A percentile compares a stretch with the other conserved stretches of the same genome.
These are phyloP conservation scores for Sungouiella thailandica DNA, from an alignment of 805 yeast species.

Conservation along the genomic window DNA sequence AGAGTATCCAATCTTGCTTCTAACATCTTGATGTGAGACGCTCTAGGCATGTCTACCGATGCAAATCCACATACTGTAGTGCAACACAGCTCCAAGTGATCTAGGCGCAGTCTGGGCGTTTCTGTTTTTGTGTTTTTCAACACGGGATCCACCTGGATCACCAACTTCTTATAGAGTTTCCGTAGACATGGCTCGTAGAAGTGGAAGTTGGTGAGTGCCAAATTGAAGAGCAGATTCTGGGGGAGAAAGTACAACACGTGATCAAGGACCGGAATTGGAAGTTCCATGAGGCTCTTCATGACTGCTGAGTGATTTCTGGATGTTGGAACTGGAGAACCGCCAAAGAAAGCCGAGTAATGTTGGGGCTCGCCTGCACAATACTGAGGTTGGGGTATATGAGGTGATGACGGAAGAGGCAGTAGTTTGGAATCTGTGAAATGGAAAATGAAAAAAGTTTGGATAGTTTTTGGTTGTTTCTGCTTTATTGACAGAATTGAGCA, in stretches of 20 bases:
- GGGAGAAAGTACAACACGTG: slow-evolving; percentile 19
- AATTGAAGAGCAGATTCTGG: slow-evolving; percentile 26
- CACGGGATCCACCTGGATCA: slow-evolving; percentile 18
- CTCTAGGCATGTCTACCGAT: slow-evolving; percentile 9
- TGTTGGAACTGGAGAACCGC: too few relatives aligned
- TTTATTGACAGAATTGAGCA: too few relatives aligned
- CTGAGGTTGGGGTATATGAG: slow-evolving; percentile 1
- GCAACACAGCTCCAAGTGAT: slow-evolving; percentile 18
- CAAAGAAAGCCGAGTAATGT: too few relatives aligned
- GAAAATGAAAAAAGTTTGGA: too few relatives aligned
- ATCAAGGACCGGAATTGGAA: slow-evolving; percentile 10
- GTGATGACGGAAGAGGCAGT: background rate
- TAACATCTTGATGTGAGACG: slow-evolving; percentile 21
- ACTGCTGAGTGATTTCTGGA: too few relatives aligned
- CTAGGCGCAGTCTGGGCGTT: slow-evolving; percentile 9
- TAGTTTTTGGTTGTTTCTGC: too few relatives aligned
- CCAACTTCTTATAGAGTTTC: slow-evolving; percentile 23
- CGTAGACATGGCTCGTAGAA: slow-evolving; percentile 30
- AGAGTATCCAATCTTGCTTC: slow-evolving; percentile 38
- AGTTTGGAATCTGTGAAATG: background rate
- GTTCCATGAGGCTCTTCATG: slow-evolving; percentile 4
- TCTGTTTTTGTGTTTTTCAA: slow-evolving; percentile 5
- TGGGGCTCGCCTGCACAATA: slow-evolving; percentile 2
- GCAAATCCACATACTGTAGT: slow-evolving; percentile 25
- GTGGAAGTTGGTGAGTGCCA: slow-evolving; percentile 30